Base-by-base conservation (phyloP, 2,329 filamentous ascomycete species). In the Fusarium fracticaudum region DNA sequence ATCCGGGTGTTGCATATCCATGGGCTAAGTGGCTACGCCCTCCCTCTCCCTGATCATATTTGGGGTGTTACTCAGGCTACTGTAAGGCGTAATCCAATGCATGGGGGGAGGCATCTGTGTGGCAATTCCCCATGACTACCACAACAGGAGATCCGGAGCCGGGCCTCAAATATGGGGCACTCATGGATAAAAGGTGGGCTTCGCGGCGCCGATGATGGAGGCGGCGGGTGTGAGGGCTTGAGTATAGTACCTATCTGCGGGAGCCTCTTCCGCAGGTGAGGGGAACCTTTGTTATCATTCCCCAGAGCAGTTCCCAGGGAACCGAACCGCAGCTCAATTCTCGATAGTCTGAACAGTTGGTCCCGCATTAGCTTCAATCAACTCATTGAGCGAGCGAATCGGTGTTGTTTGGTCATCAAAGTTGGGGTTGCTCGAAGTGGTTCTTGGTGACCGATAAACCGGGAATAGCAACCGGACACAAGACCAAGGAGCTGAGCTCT, bases 151-250 rank as follows among this genome's bases (percentile, higher is more conserved):
- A 57, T 72, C 76, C 73, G 73, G 69, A 77, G 76, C 73, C 73
- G 76, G 76, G 76, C 68, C 73, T 67, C 71, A 71, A 73, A 70
- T 71, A 73, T 71, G 69, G 72, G 72, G 33, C 26, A 40, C 24
- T 48, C 35, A n/a, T 68, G 65, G 66, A 53, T 51, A 29, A 54
- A 45, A 68, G 50, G 72, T 74, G 68, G 64, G 72, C 62, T 72
- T 53, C 35, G 44, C 40, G 50, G 71, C 67, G 53, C 71, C 67
- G 71, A 69, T 51, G 58, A 60, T 71, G 53, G 61, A 65, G 71
- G 65, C 70, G 58, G 70, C 66, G 48, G 70, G 62, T 61, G 71
- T 68, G 55, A 55, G 35, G 38, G 57, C 33, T 51, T 26, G 31
- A 40, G 38, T 29, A 47, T 18, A 26, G 44, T 47, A 64, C 45